A percentile compares a stretch with the other conserved stretches of the same genome.
Conservation (phyloP, 768 basidiomycete species). For the Macrolepiota albuminosa region DNA sequence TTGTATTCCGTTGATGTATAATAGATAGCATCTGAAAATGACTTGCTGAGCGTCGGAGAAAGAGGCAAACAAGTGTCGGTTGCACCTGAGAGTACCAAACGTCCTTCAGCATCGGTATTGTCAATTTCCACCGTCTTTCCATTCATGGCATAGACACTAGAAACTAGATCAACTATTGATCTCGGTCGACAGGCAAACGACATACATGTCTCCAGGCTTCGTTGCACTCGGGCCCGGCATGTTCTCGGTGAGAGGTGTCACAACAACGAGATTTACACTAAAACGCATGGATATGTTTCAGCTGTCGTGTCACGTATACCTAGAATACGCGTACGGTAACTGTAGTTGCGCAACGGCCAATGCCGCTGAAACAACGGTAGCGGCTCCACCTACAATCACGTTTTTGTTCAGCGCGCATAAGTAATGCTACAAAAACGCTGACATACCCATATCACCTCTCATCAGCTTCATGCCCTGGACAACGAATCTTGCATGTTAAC, state of each 20-base stretch:
- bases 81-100: constrained; percentile 68
- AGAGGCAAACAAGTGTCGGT: neutral
- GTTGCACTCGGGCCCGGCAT: constrained; percentile 71
- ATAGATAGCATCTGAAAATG: constrained; percentile 66
- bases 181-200: neutral
- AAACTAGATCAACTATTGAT: neutral
- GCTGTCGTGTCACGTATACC: neutral
- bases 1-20: constrained; percentile 75
- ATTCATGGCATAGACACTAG: constrained; percentile 80
- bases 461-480: constrained; percentile 74
- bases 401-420: neutral
- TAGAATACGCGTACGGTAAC: constrained; percentile 58
- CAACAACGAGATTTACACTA: constrained; percentile 71
- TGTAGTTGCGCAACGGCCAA: constrained; percentile 77
- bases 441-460: constrained; percentile 81
- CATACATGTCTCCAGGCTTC: constrained; percentile 84
- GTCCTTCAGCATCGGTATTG: constrained; percentile 84
- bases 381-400: constrained; percentile 58
- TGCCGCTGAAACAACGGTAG: constrained; percentile 67
- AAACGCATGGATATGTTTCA: constrained; percentile 1
- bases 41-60: neutral
- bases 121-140: constrained; percentile 85
- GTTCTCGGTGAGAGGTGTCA: constrained; percentile 80
- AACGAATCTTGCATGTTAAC: neutral
- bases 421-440: neutral